Percentiles rank a stretch among this genome's conserved stretches.
Evolutionary conservation across 768 basidiomycete species (phyloP).

Genomic region (Coprinopsis sp.): DNA sequence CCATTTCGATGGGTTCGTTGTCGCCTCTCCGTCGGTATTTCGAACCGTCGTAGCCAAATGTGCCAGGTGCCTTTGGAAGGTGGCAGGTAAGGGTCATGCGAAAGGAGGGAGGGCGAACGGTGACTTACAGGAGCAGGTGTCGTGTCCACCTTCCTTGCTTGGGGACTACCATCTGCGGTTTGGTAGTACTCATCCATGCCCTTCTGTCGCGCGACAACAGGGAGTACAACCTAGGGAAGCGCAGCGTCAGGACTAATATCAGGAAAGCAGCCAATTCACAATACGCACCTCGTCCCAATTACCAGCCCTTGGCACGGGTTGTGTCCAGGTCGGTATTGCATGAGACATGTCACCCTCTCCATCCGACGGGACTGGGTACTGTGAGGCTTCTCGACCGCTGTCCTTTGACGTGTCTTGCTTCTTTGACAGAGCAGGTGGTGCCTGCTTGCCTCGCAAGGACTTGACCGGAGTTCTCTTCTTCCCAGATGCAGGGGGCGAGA

Average conservation of each 20-base stretch:
- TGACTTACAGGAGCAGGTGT: slow-evolving; percentile 51
- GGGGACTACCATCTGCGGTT: slow-evolving; percentile 63
- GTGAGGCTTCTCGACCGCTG: slow-evolving; percentile 61
- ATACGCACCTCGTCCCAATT: slow-evolving; percentile 80
- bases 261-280: slow-evolving; percentile 10
- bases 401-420: slow-evolving; percentile 39
- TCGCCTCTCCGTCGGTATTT: slow-evolving; percentile 56
- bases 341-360: slow-evolving; percentile 52
- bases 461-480: slow-evolving; percentile 13
- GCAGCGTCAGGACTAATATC: slow-evolving; percentile 3
- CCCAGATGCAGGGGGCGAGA: slow-evolving; percentile 24
- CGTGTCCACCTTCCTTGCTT: slow-evolving; percentile 39
- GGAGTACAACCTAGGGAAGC: slow-evolving; percentile 63
- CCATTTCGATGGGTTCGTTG: slow-evolving; percentile 51
- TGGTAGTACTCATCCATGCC: slow-evolving; percentile 70
- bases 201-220: slow-evolving; percentile 80
- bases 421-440: slow-evolving; percentile 31
- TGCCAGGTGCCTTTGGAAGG: slow-evolving; percentile 79
- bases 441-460: slow-evolving; percentile 28
- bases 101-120: slow-evolving; percentile 3
- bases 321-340: slow-evolving; percentile 82
- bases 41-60: slow-evolving; percentile 71
- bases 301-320: slow-evolving; percentile 59
- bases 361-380: slow-evolving; percentile 59
- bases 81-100: not conserved